Base-by-base conservation (phyloP, 306 rosid species). In the Prunus kanzakura region DNA sequence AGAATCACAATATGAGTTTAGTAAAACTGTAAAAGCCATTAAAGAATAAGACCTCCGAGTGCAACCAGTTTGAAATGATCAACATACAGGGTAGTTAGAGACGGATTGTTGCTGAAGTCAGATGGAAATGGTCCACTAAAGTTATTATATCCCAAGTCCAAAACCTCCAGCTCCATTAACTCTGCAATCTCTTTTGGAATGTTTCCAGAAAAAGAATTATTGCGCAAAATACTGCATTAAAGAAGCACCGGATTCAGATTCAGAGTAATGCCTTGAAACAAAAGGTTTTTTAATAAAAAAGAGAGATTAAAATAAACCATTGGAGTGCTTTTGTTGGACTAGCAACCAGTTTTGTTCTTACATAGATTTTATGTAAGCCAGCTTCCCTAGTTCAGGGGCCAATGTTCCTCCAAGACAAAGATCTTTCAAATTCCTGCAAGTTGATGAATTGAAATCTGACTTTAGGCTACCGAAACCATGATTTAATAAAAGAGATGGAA, bases 61-160 rank as follows among this genome's bases (percentile, higher is more conserved):
- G 27, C 22, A n/a, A 27, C 23, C 64, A 71, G 64, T 49, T 61
- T 2, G 72, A 78, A 50, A 70, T 19, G 61, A 60, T 71, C 30
- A 77, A 49, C 86, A 76, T 82, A 91, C 96, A 89, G 82, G 46
- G 82, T 86, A 49, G 79, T 79, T 8, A 84, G 80, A 70, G 90
- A 84, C 41, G 77, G 80, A 82, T 89, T 77, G 82, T 49, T 87
- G 80, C 76, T 71, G 41, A 85, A 73, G 13, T 84, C 78, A 77
- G 72, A 82, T 43, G 88, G 90, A 67, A 89, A 86, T 43, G 85
- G 38, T 78, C 96, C 93, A 62, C 81, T 85, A 7, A 91, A 91
- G 81, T 91, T 91, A 62, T 91, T 91, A 73, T 57, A 81, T 76
- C 96, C 96, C 83, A 91, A 78, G 68, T 91, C 96, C 72, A 91